Base-by-base conservation (phyloP, 1,284 basidiomycete genomes). In the Ustilago cynodontis region DNA sequence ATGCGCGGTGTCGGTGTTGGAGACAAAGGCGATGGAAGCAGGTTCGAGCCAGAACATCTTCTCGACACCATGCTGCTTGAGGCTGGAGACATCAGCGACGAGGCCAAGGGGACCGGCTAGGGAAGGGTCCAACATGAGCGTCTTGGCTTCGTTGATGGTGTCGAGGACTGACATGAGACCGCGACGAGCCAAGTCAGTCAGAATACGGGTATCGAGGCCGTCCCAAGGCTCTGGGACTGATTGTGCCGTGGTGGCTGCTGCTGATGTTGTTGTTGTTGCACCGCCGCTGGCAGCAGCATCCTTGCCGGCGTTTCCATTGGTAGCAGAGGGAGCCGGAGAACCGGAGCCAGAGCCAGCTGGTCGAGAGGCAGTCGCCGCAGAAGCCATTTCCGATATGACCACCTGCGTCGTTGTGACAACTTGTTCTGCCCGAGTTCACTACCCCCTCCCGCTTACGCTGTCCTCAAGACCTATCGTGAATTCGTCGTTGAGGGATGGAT, bases 1-100 rank as follows among this genome's bases (percentile, higher is more conserved):
- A n/a, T 65, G 62, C 4, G 41, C 31, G 8, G 59, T 50, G 26
- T 69, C 57, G 51, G 49, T 66, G 31, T 68, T 77, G 28, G 74
- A 65, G 45, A 77, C 63, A 39, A 77, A 77, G 28, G 74, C 74
- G 20, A 69, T 8, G 3, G 74, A 73, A 20, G 73, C 69, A 8
- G 75, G 65, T 49, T 99, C 97, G 28, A 99, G 91, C 97, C 97
- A 99, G 87, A 97, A 98, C 93, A 99, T 96, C 88, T 97, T 97
- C 88, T 98, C 96, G 4, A 99, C 95, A 4, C 94, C 95, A 90
- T 98, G 95, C 86, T 98, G 93, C 90, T 98, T 97, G 67, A 99
- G 88, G 22, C 94, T 87, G 1, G 94, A 90, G 0, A 98, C 94
- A 82, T 99, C 95, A 1, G 93, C 94, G 28, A 99, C 91, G 18